Conservation (phyloP, 2,329 filamentous ascomycete genomes). For the Aspergillus tanneri region DNA sequence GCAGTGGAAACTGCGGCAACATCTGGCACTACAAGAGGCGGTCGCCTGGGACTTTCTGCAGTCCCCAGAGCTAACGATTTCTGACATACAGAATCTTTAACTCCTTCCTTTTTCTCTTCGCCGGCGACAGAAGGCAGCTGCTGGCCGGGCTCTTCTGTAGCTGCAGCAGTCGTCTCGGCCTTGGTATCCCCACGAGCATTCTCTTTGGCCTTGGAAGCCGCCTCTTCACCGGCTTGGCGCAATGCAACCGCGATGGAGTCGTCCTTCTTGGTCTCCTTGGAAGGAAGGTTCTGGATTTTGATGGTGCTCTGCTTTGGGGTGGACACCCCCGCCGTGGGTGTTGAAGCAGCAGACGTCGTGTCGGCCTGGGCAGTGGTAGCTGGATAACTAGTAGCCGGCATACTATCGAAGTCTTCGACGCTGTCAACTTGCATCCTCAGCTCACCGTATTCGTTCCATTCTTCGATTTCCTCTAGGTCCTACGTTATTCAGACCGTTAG, state of each 20-base stretch:
- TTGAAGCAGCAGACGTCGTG: conserved; percentile 25
- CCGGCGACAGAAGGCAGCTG: conserved; percentile 16
- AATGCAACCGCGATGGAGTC: conserved; percentile 41
- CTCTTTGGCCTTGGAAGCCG: conserved; percentile 40
- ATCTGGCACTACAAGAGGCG: conserved; percentile 33
- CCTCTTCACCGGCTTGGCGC: conserved; percentile 45
- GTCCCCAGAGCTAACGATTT: conserved; percentile 35
- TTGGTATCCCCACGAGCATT: conserved; percentile 16
- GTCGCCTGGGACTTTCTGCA: conserved; percentile 26
- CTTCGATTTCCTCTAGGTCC: conserved; percentile 92
- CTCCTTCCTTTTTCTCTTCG: conserved; percentile 17
- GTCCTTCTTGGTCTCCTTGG: conserved; percentile 38
- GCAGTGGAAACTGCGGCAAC: conserved; percentile 39
- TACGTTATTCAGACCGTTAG: conserved; percentile 39
- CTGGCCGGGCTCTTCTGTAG: conserved; percentile 13
- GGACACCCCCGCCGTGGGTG: conserved; percentile 23
- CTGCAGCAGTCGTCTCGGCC: conserved; percentile 13
- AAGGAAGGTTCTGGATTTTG: conserved; percentile 43
- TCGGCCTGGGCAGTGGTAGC: conserved; percentile 23
- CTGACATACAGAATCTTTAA: conserved; percentile 24
- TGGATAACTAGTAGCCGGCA: conserved; percentile 31
- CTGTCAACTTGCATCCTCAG: conserved; percentile 75
- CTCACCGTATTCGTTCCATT: conserved; percentile 99
- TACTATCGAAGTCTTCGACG: conserved; percentile 35
- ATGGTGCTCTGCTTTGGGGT: conserved; percentile 37